phyloP scores from a whole-genome alignment of 495 filamentous ascomycete species.

The Recurvomyces mirabilis region DNA sequence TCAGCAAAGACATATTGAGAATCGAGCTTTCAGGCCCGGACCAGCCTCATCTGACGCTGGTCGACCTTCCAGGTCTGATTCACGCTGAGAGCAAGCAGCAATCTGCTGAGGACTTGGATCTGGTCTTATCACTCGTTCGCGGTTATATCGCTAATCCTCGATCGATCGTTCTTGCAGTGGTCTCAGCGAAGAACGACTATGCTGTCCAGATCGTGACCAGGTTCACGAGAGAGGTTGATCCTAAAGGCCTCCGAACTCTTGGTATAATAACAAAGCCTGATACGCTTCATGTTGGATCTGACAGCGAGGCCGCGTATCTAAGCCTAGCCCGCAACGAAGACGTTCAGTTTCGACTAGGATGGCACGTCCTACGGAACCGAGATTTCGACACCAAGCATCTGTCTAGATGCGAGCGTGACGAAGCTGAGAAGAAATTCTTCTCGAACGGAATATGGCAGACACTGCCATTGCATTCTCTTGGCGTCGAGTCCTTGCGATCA shows the following conservation, averaged over 20 bases:
- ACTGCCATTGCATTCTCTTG: constrained; percentile 31
- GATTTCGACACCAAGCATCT: too few relatives aligned
- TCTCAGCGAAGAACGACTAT: constrained; percentile 42
- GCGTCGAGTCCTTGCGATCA: constrained; percentile 41
- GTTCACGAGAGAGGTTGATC: constrained; percentile 34
- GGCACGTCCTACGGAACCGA: too few relatives aligned
- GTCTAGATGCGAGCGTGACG: too few relatives aligned
- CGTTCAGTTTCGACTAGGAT: neutral
- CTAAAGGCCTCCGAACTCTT: constrained; percentile 37
- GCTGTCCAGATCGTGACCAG: constrained; percentile 41
- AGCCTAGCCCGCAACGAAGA: constrained; percentile 8
- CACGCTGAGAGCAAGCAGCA: constrained; percentile 11
- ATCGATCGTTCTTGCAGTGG: constrained; percentile 54
- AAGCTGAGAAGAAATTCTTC: too few relatives aligned
- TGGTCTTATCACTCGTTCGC: constrained; percentile 14
- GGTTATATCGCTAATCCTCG: constrained; percentile 27
- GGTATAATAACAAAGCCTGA: constrained; percentile 44
- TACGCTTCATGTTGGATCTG: constrained; percentile 26
- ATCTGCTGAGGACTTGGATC: constrained; percentile 15
- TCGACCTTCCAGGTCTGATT: constrained; percentile 26
- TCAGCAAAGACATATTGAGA: constrained; percentile 10
- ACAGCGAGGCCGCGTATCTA: constrained; percentile 17
- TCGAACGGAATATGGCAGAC: constrained; percentile 37
- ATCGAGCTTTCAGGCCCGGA: constrained; percentile 13
- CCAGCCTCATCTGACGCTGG: constrained; percentile 12